phyloP scores from a whole-genome alignment of 257 asterid genomes.

The Nicotiana undulata region DNA sequence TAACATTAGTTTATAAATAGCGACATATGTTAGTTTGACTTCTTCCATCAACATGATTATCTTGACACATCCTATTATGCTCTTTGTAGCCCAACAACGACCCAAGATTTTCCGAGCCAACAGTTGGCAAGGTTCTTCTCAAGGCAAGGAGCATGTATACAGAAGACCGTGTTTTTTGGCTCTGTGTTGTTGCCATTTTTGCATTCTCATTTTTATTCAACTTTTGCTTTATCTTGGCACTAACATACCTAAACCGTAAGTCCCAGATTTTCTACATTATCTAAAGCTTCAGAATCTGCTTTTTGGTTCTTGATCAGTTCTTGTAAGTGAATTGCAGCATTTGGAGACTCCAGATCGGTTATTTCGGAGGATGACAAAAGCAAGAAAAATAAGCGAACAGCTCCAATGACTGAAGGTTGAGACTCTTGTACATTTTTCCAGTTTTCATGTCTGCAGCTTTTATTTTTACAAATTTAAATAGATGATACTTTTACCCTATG shows the following conservation, averaged over 20 bases:
- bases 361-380: constrained; percentile 32
- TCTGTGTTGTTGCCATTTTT: constrained; percentile 68
- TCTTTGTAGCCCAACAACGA: constrained; percentile 52
- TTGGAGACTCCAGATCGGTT: constrained; percentile 57
- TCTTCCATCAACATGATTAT: constrained; percentile 4
- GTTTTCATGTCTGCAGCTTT: not conserved
- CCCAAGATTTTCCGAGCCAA: constrained; percentile 42
- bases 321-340: constrained; percentile 40
- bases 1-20: not conserved
- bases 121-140: constrained; percentile 91
- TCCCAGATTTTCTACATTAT: not conserved
- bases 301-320: constrained; percentile 15
- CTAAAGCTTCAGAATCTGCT: not conserved
- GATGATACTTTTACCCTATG: not conserved
- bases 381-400: constrained; percentile 22
- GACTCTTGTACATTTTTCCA: not conserved
- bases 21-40: not conserved
- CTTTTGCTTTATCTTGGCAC: constrained; percentile 54
- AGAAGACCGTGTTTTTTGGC: constrained; percentile 78
- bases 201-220: constrained; percentile 82
- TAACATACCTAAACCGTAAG: constrained; percentile 75
- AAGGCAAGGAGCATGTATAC: constrained; percentile 75
- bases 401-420: constrained; percentile 37
- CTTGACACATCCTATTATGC: constrained; percentile 6
- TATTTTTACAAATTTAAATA: too few species aligned